Evolutionary conservation across 345 rosid species (phyloP), one percentile per base, ranked within the genome.

Genomic region (Alliaria petiolata): DNA sequence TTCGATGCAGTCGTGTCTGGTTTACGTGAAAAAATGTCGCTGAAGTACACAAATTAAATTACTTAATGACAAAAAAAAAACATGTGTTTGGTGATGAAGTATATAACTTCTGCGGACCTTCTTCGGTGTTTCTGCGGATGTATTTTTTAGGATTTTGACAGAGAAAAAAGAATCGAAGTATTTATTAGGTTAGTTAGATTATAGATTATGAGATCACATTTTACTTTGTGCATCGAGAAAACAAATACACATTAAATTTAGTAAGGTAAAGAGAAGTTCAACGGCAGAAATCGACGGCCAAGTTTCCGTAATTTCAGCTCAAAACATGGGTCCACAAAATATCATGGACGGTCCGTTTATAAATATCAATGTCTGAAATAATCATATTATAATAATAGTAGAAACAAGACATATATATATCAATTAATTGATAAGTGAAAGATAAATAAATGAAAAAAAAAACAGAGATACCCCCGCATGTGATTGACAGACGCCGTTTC

Each of bases 221-320:
- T 53, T 44, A 16, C 50, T 38, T 66, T 59, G 31, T 6, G 30
- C 61, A 75, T 75, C 20, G 70, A 69, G 50, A 62, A 45, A 75
- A 69, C 36, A 69, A 55, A 69, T 46, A 22, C 4, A 62, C 53
- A 38, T 19, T 69, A 19, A 68, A 68, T 68, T 54, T 62, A 46
- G 36, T 62, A 69, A 59, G 62, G 74, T 52, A 14, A 75, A 50
- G n/a, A n/a, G 15, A 69, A 68, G 43, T 67, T 60, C 74, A 75
- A 69, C 75, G 70, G 69, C 51, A 68, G 74, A 68, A 46, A 75
- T 68, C 74, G 56, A 75, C 58, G 75, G 75, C 70, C 74, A 54
- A 54, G 75, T 76, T 69, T 38, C 75, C 79, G 75, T 69, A 76
- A 76, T 76, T 69, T 69, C 35, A 69, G 79, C 79, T 62, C 59